phyloP scores from a whole-genome alignment of 139 green algal species.

The Diplosphaera chodatii region DNA sequence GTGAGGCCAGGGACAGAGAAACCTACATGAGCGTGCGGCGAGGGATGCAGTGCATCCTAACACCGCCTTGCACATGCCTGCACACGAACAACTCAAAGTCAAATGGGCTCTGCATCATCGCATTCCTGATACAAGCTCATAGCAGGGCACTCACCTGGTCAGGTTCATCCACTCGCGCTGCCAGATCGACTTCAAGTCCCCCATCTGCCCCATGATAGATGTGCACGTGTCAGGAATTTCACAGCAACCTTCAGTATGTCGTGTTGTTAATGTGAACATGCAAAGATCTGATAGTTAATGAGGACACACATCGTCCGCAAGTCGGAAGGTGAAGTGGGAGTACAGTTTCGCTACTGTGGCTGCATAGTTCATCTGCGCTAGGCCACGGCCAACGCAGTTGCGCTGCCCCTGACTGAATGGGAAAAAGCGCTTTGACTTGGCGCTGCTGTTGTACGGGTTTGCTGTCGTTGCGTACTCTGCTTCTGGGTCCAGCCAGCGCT shows the following conservation, averaged over 20 bases:
- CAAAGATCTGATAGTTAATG: too few relatives aligned
- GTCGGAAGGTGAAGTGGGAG: constrained; percentile 5
- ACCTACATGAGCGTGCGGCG: not conserved
- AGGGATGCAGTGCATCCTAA: constrained; percentile 3
- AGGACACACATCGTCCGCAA: constrained; percentile 6
- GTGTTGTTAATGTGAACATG: not conserved
- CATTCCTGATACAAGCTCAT: too few relatives aligned
- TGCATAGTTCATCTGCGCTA: constrained; percentile 2
- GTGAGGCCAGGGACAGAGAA: too few relatives aligned
- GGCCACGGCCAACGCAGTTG: constrained; percentile 3
- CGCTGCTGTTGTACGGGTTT: not conserved
- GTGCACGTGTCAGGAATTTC: not conserved
- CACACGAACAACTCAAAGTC: too few relatives aligned
- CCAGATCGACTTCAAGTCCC: not conserved
- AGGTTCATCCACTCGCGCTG: not conserved
- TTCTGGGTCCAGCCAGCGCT: constrained; percentile 6
- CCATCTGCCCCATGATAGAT: constrained; percentile 3
- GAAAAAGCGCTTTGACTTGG: constrained; percentile 14
- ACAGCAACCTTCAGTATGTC: not conserved
- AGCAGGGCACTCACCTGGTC: too few relatives aligned
- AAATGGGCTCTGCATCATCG: too few relatives aligned
- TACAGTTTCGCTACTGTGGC: not conserved
- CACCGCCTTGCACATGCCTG: not conserved
- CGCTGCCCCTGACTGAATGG: constrained; percentile 5
- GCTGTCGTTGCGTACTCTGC: not conserved